phyloP scores from a whole-genome alignment of 1,284 basidiomycete genomes.

The Irpex rosettiformis region DNA sequence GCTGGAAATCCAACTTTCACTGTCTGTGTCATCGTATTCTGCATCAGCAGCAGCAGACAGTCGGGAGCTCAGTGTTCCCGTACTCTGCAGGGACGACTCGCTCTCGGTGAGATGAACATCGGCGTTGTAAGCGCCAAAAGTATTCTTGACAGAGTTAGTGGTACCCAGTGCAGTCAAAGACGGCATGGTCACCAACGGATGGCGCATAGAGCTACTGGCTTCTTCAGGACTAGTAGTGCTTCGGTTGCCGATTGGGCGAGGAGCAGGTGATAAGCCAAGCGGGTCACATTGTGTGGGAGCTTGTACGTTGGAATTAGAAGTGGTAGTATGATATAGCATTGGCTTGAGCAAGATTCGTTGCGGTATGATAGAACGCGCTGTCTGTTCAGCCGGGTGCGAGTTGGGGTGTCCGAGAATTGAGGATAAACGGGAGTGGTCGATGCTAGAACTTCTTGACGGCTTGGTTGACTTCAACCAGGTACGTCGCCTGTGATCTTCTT shows the following conservation, averaged over 20 bases:
- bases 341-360: conserved; percentile 2
- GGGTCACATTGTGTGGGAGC: not conserved
- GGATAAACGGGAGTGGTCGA: not conserved
- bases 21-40: not conserved
- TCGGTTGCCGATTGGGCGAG: conserved; percentile 15
- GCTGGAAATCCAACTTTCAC: not conserved
- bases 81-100: not conserved
- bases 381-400: not conserved
- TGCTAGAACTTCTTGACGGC: not conserved
- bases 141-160: conserved; percentile 7
- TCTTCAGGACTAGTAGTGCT: conserved; percentile 6
- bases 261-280: conserved; percentile 15
- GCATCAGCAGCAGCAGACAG: not conserved
- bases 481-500: not conserved
- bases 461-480: not conserved
- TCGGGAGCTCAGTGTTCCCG: not conserved
- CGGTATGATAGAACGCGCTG: not conserved
- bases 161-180: conserved; percentile 21
- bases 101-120: not conserved
- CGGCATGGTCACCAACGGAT: conserved; percentile 17
- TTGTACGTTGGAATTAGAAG: not conserved
- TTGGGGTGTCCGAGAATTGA: not conserved
- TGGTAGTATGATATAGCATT: not conserved
- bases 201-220: not conserved
- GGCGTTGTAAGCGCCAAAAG: not conserved